Conservation (phyloP, 768 basidiomycete genomes). For the Podaxis pistillaris region DNA sequence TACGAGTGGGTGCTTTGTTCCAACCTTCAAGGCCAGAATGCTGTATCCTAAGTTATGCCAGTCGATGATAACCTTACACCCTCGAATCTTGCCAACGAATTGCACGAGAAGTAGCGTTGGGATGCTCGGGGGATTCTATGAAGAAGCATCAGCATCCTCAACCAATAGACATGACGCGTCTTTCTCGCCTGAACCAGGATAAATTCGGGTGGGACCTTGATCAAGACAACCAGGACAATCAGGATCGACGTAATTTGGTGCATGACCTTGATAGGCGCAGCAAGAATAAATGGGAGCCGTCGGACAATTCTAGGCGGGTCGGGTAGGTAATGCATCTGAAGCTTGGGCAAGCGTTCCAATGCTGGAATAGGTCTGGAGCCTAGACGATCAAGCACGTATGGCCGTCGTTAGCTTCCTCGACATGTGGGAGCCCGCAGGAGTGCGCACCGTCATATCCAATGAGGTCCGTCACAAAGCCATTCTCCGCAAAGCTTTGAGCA, state of each 20-base stretch:
- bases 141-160: background rate
- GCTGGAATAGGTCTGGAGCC: slow-evolving; percentile 78
- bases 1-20: slow-evolving; percentile 65
- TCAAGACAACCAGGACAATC: slow-evolving; percentile 53
- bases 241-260: slow-evolving; percentile 69
- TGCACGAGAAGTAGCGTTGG: slow-evolving; percentile 89
- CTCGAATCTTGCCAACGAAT: slow-evolving; percentile 62
- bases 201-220: slow-evolving; percentile 72
- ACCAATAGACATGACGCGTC: background rate
- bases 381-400: slow-evolving; percentile 28
- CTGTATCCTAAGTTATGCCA: slow-evolving; percentile 99
- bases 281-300: slow-evolving; percentile 61
- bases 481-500: slow-evolving; percentile 84
- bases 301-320: slow-evolving; percentile 56
- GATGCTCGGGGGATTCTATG: slow-evolving; percentile 93
- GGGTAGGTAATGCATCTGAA: slow-evolving; percentile 66
- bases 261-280: slow-evolving; percentile 79
- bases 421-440: background rate
- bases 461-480: slow-evolving; percentile 73
- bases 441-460: slow-evolving; percentile 82
- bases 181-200: slow-evolving; percentile 83
- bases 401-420: background rate
- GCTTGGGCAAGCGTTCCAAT: slow-evolving; percentile 61
- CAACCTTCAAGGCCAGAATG: slow-evolving; percentile 84
- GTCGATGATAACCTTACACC: slow-evolving; percentile 91